These are phyloP conservation scores for Conringia planisiliqua DNA, from an alignment of 345 rosid species.

Conservation along the genomic window DNA sequence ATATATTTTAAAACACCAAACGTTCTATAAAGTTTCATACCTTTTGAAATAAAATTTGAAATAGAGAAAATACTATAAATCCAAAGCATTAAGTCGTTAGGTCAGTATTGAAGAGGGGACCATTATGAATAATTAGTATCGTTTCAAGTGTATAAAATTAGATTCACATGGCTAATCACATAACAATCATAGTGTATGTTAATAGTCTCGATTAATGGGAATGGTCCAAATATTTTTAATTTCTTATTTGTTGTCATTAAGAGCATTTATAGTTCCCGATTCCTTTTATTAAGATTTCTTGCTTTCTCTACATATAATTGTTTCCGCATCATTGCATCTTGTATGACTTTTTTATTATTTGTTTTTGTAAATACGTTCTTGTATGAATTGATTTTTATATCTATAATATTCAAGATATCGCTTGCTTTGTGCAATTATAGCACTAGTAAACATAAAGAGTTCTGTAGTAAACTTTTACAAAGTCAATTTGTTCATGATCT, in stretches of 20 bases:
- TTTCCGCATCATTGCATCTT: conserved; percentile 1
- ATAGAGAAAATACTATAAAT: background rate
- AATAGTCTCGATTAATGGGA: conserved; percentile 23
- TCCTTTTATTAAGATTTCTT: background rate
- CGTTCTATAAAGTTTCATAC: too few relatives aligned
- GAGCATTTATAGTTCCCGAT: conserved; percentile 22
- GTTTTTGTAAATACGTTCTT: too few relatives aligned
- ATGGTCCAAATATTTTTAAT: conserved; percentile 23
- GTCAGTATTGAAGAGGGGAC: conserved; percentile 15
- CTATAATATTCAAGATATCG: background rate
- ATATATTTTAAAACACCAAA: too few relatives aligned
- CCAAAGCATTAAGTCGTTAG: background rate
- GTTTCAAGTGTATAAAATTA: background rate
- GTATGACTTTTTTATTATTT: too few relatives aligned
- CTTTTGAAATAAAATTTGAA: too few relatives aligned
- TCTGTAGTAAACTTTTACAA: too few relatives aligned
- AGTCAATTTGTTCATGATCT: background rate
- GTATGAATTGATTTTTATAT: background rate
- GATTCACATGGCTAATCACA: conserved; percentile 27
- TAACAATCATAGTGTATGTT: conserved; percentile 23
- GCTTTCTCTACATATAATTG: background rate
- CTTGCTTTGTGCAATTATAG: background rate
- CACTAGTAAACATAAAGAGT: too few relatives aligned
- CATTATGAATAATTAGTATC: conserved; percentile 18
- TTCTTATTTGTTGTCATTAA: conserved; percentile 15